These are phyloP conservation scores for Suhomyces xylopsoci DNA, from an alignment of 805 yeast species.

Conservation along the genomic window DNA sequence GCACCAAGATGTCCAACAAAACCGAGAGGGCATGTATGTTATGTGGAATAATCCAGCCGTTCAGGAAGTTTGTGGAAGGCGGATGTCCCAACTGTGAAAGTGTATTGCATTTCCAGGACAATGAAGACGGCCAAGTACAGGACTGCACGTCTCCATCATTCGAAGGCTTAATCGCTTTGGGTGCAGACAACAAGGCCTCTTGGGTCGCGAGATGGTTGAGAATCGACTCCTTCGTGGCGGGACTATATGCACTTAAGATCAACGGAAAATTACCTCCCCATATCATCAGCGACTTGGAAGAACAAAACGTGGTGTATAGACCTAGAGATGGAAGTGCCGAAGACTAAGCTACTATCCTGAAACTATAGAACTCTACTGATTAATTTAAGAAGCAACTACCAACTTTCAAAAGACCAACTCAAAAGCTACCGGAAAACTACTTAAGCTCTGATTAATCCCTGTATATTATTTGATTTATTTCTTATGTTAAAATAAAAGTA, in stretches of 20 bases:
- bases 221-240: slow-evolving; percentile 83
- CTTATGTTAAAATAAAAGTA: slow-evolving; percentile 2
- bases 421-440: neutral
- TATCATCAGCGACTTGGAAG: slow-evolving; percentile 66
- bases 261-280: slow-evolving; percentile 90
- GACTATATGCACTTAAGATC: slow-evolving; percentile 90
- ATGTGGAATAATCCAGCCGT: slow-evolving; percentile 88
- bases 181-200: slow-evolving; percentile 71
- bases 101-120: slow-evolving; percentile 68
- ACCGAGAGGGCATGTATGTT: slow-evolving; percentile 95
- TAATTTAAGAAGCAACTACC: slow-evolving; percentile 44
- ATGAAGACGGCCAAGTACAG: slow-evolving; percentile 79
- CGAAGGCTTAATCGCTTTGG: slow-evolving; percentile 90
- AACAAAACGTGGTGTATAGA: slow-evolving; percentile 77
- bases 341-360: slow-evolving; percentile 33
- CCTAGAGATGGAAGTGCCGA: slow-evolving; percentile 92
- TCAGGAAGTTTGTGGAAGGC: slow-evolving; percentile 63
- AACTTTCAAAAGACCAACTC: neutral
- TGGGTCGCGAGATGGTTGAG: slow-evolving; percentile 98
- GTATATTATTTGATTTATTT: slow-evolving; percentile 3
- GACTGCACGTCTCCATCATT: slow-evolving; percentile 96
- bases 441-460: neutral
- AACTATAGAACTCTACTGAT: too few species aligned
- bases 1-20: slow-evolving; percentile 46
- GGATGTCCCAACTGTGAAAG: slow-evolving; percentile 98